Evolutionary conservation across 108 stramenopile species (phyloP).

Genomic region (Skeletonema tropicum): DNA sequence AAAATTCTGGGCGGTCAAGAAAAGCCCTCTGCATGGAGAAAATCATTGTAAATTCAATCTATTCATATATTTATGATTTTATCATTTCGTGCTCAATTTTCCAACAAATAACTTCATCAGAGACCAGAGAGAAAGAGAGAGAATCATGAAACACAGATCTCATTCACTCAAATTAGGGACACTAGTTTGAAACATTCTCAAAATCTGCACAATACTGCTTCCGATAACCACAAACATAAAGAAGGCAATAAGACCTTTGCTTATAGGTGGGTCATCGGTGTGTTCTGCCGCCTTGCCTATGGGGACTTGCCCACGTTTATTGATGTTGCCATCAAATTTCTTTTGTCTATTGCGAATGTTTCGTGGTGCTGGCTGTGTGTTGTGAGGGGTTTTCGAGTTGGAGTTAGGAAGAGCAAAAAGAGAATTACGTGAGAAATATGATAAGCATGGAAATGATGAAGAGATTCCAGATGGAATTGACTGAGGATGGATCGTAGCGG

Average conservation of each 20-base stretch:
- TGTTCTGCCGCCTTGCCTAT: conserved; percentile 78
- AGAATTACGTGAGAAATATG: background rate
- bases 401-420: background rate
- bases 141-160: background rate
- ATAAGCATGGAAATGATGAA: background rate
- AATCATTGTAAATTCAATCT: no score
- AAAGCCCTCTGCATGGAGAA: no score
- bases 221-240: conserved; percentile 84
- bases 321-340: conserved; percentile 86
- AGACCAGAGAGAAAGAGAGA: background rate
- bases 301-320: conserved; percentile 80
- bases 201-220: conserved; percentile 76
- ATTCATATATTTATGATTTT: no score
- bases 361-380: conserved; percentile 72
- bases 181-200: conserved; percentile 70
- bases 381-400: background rate
- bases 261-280: conserved; percentile 60
- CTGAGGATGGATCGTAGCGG: background rate
- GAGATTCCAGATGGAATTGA: background rate
- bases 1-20: no score
- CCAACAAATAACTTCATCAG: no score
- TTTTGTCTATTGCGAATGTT: conserved; percentile 73
- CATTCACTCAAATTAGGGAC: conserved; percentile 29
- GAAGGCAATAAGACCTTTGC: conserved; percentile 67
- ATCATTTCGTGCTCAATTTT: no score